Evolutionary conservation across 1,139 yeast genomes (phyloP), one percentile per base, ranked within the genome.

Genomic region (Pichia sp.): DNA sequence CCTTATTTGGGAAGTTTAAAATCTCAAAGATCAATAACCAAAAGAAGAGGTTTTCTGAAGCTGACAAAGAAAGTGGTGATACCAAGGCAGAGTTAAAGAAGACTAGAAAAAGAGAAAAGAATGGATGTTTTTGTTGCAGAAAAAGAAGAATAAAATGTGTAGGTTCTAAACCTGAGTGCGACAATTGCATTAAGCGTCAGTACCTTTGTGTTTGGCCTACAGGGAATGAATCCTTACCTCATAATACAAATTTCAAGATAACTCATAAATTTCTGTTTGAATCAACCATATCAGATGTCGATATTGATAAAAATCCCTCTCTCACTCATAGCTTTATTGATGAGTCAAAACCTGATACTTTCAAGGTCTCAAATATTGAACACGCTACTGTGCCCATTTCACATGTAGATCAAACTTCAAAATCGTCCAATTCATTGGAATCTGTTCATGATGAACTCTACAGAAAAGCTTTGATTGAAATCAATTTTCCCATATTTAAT

Each of bases 111-210:
- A 44, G 54, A 29, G 45, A 41, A 27, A 46, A 40, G 35, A 44
- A 16, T n/a, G 55, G 55, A 2, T 52, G 55, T 40, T 47, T 52
- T 29, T 49, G 52, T 33, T 52, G 55, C 49, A 59, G 75, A 35
- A 64, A 64, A 40, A 59, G 74, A 47, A 67, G 67, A 58, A 69
- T 69, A 58, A 70, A 70, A 55, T 71, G 75, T 52, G 69, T 67
- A 43, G 75, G 68, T 43, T 39, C 37, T 0, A 61, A 53, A 29
- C 71, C 71, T 0, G 40, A 52, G 0, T 68, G 73, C 39, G 46
- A 50, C 3, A 60, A 59, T 2, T 67, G 71, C 51, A 43, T 48
- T 27, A 53, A 60, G n/a, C 63, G 62, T 40, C 54, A 63, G n/a
- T 57, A 67, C 43, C 42, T 56, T 5, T 70, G 75, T 53, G 58